These are phyloP conservation scores for Fusarium continuum DNA, from an alignment of 2,329 filamentous ascomycete genomes.

Conservation along the genomic window DNA sequence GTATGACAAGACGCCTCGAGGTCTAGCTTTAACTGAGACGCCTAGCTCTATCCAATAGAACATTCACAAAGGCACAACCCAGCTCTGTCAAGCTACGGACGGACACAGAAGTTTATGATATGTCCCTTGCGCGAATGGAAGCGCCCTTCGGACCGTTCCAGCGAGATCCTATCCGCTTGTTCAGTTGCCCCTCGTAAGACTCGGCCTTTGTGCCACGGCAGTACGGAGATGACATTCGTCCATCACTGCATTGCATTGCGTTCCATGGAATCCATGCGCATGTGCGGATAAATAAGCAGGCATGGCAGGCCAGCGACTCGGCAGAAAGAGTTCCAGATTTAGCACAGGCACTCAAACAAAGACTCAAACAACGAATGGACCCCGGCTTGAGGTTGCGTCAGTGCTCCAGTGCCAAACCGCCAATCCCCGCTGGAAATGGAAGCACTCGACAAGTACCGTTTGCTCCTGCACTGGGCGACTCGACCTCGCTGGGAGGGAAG, in stretches of 20 bases:
- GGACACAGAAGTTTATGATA: conserved; percentile 20
- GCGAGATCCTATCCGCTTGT: conserved; percentile 2
- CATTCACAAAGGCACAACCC: conserved; percentile 1
- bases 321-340: conserved; percentile 16
- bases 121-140: conserved; percentile 28
- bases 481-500: not conserved
- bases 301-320: conserved; percentile 9
- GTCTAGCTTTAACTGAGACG: conserved; percentile 20
- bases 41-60: conserved; percentile 24
- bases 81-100: conserved; percentile 4
- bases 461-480: conserved; percentile 26
- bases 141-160: conserved; percentile 14
- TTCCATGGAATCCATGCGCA: not conserved
- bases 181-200: conserved; percentile 14
- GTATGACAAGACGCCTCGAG: conserved; percentile 27
- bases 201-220: conserved; percentile 15
- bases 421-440: conserved; percentile 24
- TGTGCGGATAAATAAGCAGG: no score
- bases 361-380: conserved; percentile 2
- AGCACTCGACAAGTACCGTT: conserved; percentile 23
- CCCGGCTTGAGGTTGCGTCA: conserved; percentile 26
- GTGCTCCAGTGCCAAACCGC: conserved; percentile 29
- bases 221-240: conserved; percentile 5
- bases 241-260: conserved; percentile 25
- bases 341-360: conserved; percentile 2